Conservation (phyloP, 176 grass and related monocot genomes). For the Hordeum marinum region DNA sequence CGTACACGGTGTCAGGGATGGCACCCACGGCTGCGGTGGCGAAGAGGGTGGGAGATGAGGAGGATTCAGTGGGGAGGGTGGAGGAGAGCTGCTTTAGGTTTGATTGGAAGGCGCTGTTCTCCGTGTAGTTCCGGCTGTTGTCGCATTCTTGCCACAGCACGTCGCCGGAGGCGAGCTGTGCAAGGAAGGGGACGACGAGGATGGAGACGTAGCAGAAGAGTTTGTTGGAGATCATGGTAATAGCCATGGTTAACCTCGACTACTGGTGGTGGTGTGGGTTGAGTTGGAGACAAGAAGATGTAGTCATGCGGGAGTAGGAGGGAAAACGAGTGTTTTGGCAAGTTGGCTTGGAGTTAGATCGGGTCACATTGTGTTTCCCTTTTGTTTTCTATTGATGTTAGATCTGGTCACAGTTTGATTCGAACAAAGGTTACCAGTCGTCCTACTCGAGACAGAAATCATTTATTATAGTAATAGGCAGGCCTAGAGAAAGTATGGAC, state of each 20-base stretch:
- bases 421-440: too few relatives aligned
- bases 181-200: not conserved
- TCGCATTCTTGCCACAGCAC: not conserved
- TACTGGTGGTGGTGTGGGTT: not conserved
- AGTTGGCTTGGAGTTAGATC: too few relatives aligned
- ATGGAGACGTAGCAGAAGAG: not conserved
- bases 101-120: not conserved
- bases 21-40: not conserved
- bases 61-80: conserved; percentile 7
- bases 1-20: conserved; percentile 23
- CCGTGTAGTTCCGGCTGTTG: not conserved
- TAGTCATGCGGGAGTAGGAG: not conserved
- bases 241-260: too few relatives aligned
- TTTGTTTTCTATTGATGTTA: too few relatives aligned
- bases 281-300: not conserved
- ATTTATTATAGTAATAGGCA: too few relatives aligned
- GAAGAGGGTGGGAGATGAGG: conserved; percentile 13
- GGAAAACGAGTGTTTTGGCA: not conserved
- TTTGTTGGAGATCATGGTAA: not conserved
- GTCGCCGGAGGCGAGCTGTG: not conserved
- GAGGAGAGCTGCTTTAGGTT: not conserved
- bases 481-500: too few relatives aligned
- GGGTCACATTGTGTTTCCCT: too few relatives aligned
- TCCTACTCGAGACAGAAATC: too few relatives aligned
- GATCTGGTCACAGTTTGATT: too few relatives aligned